A percentile compares a stretch with the other conserved stretches of the same genome.
phyloP scores from a whole-genome alignment of 2,329 filamentous ascomycete genomes.

The Emericellopsis atlantica region DNA sequence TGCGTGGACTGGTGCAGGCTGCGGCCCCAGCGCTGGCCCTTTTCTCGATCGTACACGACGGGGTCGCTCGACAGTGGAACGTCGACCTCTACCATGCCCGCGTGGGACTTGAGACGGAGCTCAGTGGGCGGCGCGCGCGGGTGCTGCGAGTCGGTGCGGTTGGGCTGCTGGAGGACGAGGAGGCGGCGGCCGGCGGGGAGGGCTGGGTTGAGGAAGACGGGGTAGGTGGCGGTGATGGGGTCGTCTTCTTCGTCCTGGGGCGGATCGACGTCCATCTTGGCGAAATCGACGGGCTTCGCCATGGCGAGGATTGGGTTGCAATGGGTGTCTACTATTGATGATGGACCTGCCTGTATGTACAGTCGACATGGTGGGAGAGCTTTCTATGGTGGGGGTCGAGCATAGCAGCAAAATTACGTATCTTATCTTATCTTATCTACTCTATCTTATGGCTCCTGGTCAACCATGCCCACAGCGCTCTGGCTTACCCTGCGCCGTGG shows the following conservation, averaged over 20 bases:
- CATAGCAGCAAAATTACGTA: no score
- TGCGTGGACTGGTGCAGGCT: conserved; percentile 51
- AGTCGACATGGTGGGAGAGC: background rate
- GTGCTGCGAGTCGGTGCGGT: conserved; percentile 46
- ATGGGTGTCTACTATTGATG: background rate
- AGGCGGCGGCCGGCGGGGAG: conserved; percentile 51
- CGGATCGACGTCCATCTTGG: conserved; percentile 2
- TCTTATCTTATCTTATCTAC: no score
- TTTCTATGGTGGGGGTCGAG: no score
- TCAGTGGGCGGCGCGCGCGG: conserved; percentile 45
- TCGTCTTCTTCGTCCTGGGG: conserved; percentile 41
- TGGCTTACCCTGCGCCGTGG: no score
- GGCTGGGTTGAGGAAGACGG: conserved; percentile 72
- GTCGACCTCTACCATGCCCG: conserved; percentile 84
- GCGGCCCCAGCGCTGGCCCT: conserved; percentile 74
- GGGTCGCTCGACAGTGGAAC: conserved; percentile 59
- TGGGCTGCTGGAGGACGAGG: conserved; percentile 82
- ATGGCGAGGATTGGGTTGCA: background rate
- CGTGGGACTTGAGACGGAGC: conserved; percentile 68
- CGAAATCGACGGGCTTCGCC: background rate
- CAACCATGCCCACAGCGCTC: no score
- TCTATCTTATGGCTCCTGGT: no score
- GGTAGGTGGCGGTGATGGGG: conserved; percentile 63
- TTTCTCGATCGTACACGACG: conserved; percentile 67
- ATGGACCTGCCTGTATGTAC: background rate